phyloP scores from a whole-genome alignment of 768 basidiomycete genomes.

The Leucocoprinus sp. region DNA sequence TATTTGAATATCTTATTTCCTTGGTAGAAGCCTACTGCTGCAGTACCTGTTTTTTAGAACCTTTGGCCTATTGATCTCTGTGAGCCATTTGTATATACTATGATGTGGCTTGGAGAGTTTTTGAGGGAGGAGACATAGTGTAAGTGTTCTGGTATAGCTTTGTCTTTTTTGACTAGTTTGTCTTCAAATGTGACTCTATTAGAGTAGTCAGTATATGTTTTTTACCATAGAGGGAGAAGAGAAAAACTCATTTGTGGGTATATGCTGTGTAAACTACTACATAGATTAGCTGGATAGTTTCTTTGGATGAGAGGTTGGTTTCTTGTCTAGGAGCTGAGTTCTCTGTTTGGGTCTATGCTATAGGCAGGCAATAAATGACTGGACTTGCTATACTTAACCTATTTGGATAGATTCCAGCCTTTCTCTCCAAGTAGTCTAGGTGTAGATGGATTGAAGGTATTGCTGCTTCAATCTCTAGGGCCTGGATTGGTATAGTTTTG shows the following conservation, averaged over 20 bases:
- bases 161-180: not conserved
- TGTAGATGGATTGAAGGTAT: conserved; percentile 21
- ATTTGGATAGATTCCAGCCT: conserved; percentile 17
- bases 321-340: no score
- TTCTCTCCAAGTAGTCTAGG: conserved; percentile 10
- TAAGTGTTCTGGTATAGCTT: not conserved
- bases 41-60: conserved; percentile 14
- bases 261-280: no score
- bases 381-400: conserved; percentile 16
- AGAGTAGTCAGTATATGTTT: conserved; percentile 3
- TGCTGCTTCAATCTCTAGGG: conserved; percentile 25
- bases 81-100: conserved; percentile 14
- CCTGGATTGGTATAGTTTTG: conserved; percentile 22
- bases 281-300: conserved; percentile 11
- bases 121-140: not conserved
- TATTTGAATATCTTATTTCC: conserved; percentile 10
- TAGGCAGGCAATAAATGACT: conserved; percentile 15
- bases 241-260: conserved; percentile 15
- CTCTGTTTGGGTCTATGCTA: conserved; percentile 12
- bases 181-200: not conserved
- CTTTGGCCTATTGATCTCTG: not conserved
- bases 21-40: conserved; percentile 13
- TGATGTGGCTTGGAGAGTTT: conserved; percentile 2
- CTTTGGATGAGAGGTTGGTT: conserved; percentile 8
- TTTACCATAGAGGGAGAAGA: conserved; percentile 17